These are phyloP conservation scores for Alternaria angustiovoidea DNA, from an alignment of 2,329 filamentous ascomycete species.

Conservation along the genomic window DNA sequence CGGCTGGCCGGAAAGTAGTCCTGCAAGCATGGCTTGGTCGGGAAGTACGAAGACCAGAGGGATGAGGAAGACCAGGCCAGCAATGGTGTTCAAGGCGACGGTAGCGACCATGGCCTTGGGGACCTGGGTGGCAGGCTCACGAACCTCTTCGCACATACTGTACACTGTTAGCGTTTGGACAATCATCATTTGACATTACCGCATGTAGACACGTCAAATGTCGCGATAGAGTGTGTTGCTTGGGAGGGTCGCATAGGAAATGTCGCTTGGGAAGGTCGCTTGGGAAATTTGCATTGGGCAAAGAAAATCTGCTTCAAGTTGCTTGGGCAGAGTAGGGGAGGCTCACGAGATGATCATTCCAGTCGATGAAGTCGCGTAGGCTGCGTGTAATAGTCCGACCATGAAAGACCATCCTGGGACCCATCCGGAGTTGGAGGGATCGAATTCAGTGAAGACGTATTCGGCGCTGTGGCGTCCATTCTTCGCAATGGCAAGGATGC, in stretches of 20 bases:
- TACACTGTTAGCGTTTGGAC: constrained; percentile 37
- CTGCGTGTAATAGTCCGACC: constrained; percentile 75
- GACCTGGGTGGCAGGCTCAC: constrained; percentile 70
- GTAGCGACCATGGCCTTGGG: constrained; percentile 76
- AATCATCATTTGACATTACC: constrained; percentile 19
- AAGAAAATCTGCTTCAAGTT: constrained; percentile 28
- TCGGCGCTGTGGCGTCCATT: constrained; percentile 69
- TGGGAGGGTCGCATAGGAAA: constrained; percentile 25
- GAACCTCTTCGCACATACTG: constrained; percentile 78
- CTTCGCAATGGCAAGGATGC: constrained; percentile 71
- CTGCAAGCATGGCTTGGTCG: constrained; percentile 64
- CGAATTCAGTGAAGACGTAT: constrained; percentile 74
- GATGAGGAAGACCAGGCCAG: constrained; percentile 73
- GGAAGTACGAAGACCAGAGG: constrained; percentile 75
- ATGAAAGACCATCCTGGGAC: constrained; percentile 75
- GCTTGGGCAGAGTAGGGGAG: constrained; percentile 45
- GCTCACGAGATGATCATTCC: constrained; percentile 81
- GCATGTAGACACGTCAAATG: constrained; percentile 23
- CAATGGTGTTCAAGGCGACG: constrained; percentile 71
- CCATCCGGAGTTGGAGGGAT: constrained; percentile 72
- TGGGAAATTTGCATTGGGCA: constrained; percentile 31
- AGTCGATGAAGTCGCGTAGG: constrained; percentile 77
- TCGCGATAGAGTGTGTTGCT: constrained; percentile 29
- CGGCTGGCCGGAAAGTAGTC: constrained; percentile 66
- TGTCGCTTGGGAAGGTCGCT: constrained; percentile 29